A percentile compares a stretch with the other conserved stretches of the same genome.
These are phyloP conservation scores for Skeletonema menzelii DNA, from an alignment of 108 stramenopile species.

Conservation along the genomic window DNA sequence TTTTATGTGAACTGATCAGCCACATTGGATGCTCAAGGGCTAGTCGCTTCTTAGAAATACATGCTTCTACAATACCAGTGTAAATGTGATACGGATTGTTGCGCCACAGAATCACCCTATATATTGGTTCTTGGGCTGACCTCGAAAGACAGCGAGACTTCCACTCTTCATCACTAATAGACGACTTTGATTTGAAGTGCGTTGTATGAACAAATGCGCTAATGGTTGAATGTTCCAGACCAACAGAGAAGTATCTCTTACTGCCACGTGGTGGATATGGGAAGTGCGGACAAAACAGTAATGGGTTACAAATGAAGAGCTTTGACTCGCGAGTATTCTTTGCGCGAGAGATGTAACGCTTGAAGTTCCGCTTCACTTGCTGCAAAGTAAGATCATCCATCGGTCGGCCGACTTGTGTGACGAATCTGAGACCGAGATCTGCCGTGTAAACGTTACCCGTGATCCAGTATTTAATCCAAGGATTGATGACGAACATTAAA, in stretches of 20 bases:
- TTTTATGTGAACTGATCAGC: constrained; percentile 8
- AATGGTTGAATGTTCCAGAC: constrained; percentile 17
- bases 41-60: constrained; percentile 10
- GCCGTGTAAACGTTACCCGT: constrained; percentile 9
- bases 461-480: constrained; percentile 22
- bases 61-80: constrained; percentile 19
- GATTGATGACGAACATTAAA: constrained; percentile 23
- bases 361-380: constrained; percentile 4
- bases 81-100: constrained; percentile 27
- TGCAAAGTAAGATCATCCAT: neutral
- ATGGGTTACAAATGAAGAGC: neutral
- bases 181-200: constrained; percentile 6
- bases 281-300: constrained; percentile 18
- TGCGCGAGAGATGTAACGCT: constrained; percentile 12
- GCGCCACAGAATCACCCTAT: constrained; percentile 16
- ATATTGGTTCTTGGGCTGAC: constrained; percentile 11
- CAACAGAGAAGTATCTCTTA: constrained; percentile 1
- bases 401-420: constrained; percentile 9
- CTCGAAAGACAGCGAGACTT: constrained; percentile 6
- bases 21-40: constrained; percentile 18
- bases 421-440: constrained; percentile 4
- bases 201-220: constrained; percentile 16
- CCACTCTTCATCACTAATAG: neutral
- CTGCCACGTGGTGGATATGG: constrained; percentile 5
- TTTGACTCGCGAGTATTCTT: constrained; percentile 5